Evolutionary conservation across 768 basidiomycete genomes (phyloP).

Genomic region (Clavaria fumosa): DNA sequence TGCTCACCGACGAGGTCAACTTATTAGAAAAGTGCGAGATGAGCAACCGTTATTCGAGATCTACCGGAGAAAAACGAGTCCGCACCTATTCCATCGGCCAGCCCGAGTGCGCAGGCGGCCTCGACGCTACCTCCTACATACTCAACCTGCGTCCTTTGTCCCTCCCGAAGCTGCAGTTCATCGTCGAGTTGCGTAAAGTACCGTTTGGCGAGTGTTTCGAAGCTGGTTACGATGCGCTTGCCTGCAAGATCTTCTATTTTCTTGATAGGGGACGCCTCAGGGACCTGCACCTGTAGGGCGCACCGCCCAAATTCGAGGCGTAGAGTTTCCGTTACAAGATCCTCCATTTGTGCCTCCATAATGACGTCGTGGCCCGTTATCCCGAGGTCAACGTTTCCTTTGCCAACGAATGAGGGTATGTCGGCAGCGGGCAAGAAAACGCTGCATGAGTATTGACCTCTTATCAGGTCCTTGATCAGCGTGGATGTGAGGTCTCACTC

Average conservation of each 20-base stretch:
- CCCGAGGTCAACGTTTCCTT: conserved; percentile 91
- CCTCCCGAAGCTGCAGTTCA: conserved; percentile 32
- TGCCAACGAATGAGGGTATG: conserved; percentile 96
- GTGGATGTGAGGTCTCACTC: background rate
- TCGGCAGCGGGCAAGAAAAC: conserved; percentile 95
- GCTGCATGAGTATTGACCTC: conserved; percentile 26
- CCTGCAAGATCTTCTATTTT: conserved; percentile 71
- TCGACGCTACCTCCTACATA: conserved; percentile 98
- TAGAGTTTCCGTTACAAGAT: conserved; percentile 61
- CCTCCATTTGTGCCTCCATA: conserved; percentile 73
- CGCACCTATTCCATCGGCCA: conserved; percentile 93
- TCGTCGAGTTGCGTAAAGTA: conserved; percentile 63
- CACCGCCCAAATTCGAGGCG: conserved; percentile 91
- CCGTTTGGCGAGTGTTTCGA: conserved; percentile 70
- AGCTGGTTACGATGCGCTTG: conserved; percentile 88
- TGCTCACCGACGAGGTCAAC: conserved; percentile 91
- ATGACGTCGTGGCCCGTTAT: conserved; percentile 98
- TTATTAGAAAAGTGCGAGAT: conserved; percentile 16
- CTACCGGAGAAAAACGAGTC: background rate
- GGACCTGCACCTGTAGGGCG: conserved; percentile 78
- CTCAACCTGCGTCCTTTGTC: conserved; percentile 65
- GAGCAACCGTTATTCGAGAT: background rate
- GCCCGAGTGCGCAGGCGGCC: conserved; percentile 89
- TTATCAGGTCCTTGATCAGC: background rate
- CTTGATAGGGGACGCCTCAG: conserved; percentile 55